These are phyloP conservation scores for Phytopythium kandeliae DNA, from an alignment of 352 stramenopile species.

Conservation along the genomic window DNA sequence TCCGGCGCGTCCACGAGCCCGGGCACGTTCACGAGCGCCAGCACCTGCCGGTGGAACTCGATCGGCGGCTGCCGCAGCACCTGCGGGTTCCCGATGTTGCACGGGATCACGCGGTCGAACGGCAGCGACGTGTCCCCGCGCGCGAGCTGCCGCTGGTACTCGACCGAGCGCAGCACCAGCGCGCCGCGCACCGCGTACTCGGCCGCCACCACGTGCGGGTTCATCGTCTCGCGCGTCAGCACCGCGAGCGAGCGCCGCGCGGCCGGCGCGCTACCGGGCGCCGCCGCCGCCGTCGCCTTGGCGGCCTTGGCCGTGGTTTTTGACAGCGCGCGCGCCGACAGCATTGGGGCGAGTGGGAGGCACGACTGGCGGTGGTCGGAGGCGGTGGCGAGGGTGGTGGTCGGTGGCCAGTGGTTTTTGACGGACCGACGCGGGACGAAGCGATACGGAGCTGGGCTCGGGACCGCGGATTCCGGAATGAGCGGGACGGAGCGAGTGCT, in stretches of 20 bases:
- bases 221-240: conserved; percentile 74
- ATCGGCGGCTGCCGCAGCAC: conserved; percentile 94
- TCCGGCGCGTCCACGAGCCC: conserved; percentile 82
- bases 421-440: too few species aligned
- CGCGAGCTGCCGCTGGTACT: conserved; percentile 61
- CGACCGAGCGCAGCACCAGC: conserved; percentile 64
- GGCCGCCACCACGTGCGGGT: conserved; percentile 59
- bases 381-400: neutral
- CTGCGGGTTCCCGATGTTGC: conserved; percentile 98
- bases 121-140: conserved; percentile 55
- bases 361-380: too few species aligned
- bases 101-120: conserved; percentile 94
- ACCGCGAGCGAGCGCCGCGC: conserved; percentile 9
- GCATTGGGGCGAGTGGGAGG: neutral
- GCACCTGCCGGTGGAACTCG: conserved; percentile 91
- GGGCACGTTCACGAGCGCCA: conserved; percentile 88
- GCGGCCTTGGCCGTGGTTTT: neutral
- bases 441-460: too few species aligned
- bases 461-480: too few species aligned
- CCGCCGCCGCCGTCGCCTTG: conserved; percentile 1
- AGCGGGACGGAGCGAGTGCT: too few species aligned
- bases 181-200: conserved; percentile 84
- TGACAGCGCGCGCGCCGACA: neutral
- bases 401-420: neutral
- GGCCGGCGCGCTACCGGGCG: too few species aligned